These are phyloP conservation scores for Aspergillus ruber DNA, from an alignment of 2,329 filamentous ascomycete genomes.

Conservation along the genomic window DNA sequence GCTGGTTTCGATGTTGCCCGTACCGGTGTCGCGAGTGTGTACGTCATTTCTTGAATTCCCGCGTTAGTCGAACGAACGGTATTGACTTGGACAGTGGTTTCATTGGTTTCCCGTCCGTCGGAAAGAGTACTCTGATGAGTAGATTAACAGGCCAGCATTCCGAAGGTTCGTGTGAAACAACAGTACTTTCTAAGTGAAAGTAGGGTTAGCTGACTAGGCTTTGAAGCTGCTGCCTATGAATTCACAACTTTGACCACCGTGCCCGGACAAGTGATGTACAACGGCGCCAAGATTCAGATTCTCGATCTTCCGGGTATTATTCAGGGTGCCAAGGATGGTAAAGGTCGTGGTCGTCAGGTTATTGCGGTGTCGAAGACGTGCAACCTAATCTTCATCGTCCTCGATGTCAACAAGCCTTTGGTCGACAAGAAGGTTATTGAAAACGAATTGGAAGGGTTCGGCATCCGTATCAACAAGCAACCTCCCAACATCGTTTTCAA, in stretches of 20 bases:
- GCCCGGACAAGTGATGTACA: slow-evolving; percentile 91
- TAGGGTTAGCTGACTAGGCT: slow-evolving; percentile 1
- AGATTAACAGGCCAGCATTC: slow-evolving; percentile 92
- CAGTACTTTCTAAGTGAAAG: not conserved
- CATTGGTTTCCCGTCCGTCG: slow-evolving; percentile 96
- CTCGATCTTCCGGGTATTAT: slow-evolving; percentile 98
- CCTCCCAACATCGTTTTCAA: slow-evolving; percentile 98
- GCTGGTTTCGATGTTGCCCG: slow-evolving; percentile 94
- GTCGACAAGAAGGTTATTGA: slow-evolving; percentile 97
- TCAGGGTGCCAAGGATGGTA: slow-evolving; percentile 95
- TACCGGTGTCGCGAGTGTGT: slow-evolving; percentile 91
- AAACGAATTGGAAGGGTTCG: slow-evolving; percentile 89
- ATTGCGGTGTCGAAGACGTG: slow-evolving; percentile 99
- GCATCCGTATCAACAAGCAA: slow-evolving; percentile 93
- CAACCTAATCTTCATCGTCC: slow-evolving; percentile 95
- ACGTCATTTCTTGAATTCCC: slow-evolving; percentile 24
- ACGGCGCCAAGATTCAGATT: slow-evolving; percentile 96
- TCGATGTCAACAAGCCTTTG: slow-evolving; percentile 96
- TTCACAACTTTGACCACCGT: slow-evolving; percentile 98
- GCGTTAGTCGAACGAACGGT: not conserved
- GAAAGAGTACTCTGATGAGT: slow-evolving; percentile 97
- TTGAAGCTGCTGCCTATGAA: slow-evolving; percentile 79
- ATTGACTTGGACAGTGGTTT: slow-evolving; percentile 54
- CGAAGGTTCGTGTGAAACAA: slow-evolving; percentile 48
- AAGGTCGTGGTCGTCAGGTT: slow-evolving; percentile 94